Evolutionary conservation across 176 grass and related monocot species (phyloP).

Genomic region (Oryza nivara): DNA sequence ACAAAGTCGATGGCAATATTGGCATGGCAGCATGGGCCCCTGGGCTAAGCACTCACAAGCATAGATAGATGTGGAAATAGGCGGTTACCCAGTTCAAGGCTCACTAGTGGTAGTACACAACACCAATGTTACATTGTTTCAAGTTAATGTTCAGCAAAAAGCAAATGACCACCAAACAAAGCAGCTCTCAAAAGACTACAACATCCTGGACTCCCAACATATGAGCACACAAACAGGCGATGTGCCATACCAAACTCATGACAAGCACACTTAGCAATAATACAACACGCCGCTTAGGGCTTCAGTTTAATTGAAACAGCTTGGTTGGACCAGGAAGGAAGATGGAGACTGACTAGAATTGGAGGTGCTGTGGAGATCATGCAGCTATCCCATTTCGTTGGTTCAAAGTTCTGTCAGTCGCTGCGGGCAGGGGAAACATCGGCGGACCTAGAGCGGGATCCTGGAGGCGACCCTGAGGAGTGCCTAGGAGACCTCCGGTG

Average conservation of each 20-base stretch:
- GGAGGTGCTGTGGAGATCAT: neutral
- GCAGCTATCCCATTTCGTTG: neutral
- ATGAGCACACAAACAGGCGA: neutral
- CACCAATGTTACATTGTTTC: neutral
- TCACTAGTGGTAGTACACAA: neutral
- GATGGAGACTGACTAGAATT: neutral
- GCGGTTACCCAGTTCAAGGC: neutral
- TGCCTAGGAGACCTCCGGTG: conserved; percentile 45
- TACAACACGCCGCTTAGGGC: neutral
- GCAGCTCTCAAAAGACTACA: neutral
- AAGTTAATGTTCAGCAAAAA: neutral
- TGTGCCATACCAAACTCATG: conserved; percentile 9
- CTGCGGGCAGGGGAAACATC: conserved; percentile 51
- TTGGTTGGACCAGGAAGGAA: neutral
- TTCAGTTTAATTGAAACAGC: neutral
- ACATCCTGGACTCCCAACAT: neutral
- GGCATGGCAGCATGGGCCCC: neutral
- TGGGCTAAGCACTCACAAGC: neutral
- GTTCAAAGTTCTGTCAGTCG: conserved; percentile 34
- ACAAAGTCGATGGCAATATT: neutral
- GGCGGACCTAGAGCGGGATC: conserved; percentile 70
- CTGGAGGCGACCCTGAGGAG: conserved; percentile 54
- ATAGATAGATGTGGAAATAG: conserved; percentile 4
- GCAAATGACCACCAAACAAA: neutral
- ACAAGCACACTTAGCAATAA: neutral